These are phyloP conservation scores for Monosporozyma solicola DNA, from an alignment of 805 yeast species.

Conservation along the genomic window DNA sequence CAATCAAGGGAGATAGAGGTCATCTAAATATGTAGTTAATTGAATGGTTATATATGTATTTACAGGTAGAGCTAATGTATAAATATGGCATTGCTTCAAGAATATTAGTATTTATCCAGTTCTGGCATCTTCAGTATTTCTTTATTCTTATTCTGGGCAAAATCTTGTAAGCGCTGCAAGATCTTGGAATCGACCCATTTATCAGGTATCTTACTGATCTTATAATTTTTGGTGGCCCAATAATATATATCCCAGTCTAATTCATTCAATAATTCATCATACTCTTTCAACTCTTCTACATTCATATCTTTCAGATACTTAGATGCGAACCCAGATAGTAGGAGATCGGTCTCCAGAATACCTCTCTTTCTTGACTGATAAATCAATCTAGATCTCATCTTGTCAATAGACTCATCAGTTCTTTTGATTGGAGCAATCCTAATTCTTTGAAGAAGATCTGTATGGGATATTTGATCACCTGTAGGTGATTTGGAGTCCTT, in stretches of 20 bases:
- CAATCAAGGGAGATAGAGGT: too few species aligned
- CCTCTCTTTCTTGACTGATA: conserved; percentile 95
- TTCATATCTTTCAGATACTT: conserved; percentile 52
- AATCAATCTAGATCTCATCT: conserved; percentile 75
- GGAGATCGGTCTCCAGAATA: conserved; percentile 82
- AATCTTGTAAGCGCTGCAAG: conserved; percentile 56
- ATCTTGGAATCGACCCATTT: conserved; percentile 67
- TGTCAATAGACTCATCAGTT: conserved; percentile 58
- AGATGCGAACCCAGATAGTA: conserved; percentile 79
- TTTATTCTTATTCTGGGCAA: conserved; percentile 61
- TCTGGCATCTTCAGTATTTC: conserved; percentile 85
- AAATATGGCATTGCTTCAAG: background rate
- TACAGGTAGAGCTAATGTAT: background rate
- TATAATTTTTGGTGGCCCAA: conserved; percentile 87
- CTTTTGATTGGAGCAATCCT: conserved; percentile 75
- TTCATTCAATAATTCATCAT: conserved; percentile 77
- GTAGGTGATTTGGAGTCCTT: background rate
- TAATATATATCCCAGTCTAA: conserved; percentile 99
- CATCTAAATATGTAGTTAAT: background rate
- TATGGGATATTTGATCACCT: background rate
- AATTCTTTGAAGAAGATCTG: conserved; percentile 39
- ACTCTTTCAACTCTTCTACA: conserved; percentile 67
- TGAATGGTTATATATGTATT: background rate
- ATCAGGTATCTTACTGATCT: conserved; percentile 79
- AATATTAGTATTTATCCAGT: conserved; percentile 26